Percentiles rank a stretch among this genome's conserved stretches.
These are phyloP conservation scores for Zoysia matrella DNA, from an alignment of 202 grass and related monocot genomes.

Conservation along the genomic window DNA sequence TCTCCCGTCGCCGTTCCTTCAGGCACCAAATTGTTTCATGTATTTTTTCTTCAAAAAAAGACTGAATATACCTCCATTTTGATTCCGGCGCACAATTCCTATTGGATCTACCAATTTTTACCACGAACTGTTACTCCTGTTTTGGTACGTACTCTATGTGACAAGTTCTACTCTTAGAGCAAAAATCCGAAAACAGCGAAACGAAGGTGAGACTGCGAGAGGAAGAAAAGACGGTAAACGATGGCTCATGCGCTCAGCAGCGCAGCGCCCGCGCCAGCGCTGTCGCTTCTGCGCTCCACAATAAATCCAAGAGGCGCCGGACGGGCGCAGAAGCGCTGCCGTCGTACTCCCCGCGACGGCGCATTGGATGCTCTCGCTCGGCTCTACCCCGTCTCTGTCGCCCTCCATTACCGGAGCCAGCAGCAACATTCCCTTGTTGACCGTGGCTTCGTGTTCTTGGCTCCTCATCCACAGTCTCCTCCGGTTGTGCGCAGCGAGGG, in stretches of 20 bases:
- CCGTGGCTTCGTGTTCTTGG: conserved; percentile 29
- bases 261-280: too few species aligned
- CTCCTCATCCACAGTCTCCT: conserved; percentile 14
- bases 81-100: neutral
- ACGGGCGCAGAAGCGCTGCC: conserved; percentile 23
- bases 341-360: conserved; percentile 53
- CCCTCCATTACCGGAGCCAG: conserved; percentile 40
- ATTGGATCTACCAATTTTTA: neutral
- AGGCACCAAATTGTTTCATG: neutral
- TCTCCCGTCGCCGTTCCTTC: neutral
- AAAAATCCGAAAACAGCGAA: neutral
- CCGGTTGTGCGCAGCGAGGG: conserved; percentile 7
- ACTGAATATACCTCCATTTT: neutral
- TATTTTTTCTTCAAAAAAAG: neutral
- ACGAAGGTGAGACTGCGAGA: neutral
- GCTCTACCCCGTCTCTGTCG: conserved; percentile 2
- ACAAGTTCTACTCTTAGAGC: neutral
- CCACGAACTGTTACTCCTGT: too few species aligned
- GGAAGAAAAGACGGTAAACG: neutral
- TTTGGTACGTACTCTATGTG: neutral
- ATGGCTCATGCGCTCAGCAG: neutral
- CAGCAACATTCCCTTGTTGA: conserved; percentile 25
- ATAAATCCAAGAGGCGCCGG: conserved; percentile 45
- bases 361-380: conserved; percentile 49
- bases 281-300: conserved; percentile 13